Evolutionary conservation across 2,329 filamentous ascomycete species (phyloP).

Genomic region (Exophiala mesophila): DNA sequence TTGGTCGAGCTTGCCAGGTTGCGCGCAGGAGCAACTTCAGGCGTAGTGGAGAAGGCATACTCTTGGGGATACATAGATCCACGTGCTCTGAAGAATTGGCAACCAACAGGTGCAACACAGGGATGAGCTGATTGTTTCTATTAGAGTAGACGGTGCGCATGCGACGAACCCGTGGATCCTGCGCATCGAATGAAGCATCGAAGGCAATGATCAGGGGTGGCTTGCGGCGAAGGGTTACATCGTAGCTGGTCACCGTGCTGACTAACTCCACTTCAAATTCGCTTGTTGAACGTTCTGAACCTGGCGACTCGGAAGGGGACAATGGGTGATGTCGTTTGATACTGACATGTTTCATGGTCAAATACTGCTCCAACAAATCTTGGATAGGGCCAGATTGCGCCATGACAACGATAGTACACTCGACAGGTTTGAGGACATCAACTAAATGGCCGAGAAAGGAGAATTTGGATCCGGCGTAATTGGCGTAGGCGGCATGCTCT

Average conservation of each 20-base stretch:
- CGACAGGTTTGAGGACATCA: constrained; percentile 31
- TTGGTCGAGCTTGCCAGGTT: constrained; percentile 21
- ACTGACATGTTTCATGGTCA: constrained; percentile 37
- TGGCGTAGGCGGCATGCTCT: constrained; percentile 41
- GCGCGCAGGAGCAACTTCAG: constrained; percentile 24
- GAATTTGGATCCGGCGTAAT: constrained; percentile 46
- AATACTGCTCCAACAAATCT: constrained; percentile 39
- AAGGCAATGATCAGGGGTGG: constrained; percentile 38
- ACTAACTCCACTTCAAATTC: constrained; percentile 33
- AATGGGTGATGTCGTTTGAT: constrained; percentile 24
- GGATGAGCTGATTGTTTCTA: constrained; percentile 32
- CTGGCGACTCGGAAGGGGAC: constrained; percentile 24
- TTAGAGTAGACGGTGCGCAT: constrained; percentile 34
- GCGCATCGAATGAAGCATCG: constrained; percentile 39
- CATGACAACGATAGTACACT: constrained; percentile 39
- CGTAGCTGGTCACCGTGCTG: constrained; percentile 32
- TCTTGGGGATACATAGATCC: constrained; percentile 37
- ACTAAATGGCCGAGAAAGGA: constrained; percentile 40
- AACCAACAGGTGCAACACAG: constrained; percentile 41
- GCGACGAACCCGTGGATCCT: constrained; percentile 36
- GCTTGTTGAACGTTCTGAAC: constrained; percentile 5
- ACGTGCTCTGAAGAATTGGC: constrained; percentile 46
- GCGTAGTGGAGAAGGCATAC: constrained; percentile 20
- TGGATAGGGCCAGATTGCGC: constrained; percentile 34
- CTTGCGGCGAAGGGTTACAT: constrained; percentile 35